A percentile compares a stretch with the other conserved stretches of the same genome.
Evolutionary conservation across 805 yeast species (phyloP).

Genomic region (Brettanomyces bruxellensis): DNA sequence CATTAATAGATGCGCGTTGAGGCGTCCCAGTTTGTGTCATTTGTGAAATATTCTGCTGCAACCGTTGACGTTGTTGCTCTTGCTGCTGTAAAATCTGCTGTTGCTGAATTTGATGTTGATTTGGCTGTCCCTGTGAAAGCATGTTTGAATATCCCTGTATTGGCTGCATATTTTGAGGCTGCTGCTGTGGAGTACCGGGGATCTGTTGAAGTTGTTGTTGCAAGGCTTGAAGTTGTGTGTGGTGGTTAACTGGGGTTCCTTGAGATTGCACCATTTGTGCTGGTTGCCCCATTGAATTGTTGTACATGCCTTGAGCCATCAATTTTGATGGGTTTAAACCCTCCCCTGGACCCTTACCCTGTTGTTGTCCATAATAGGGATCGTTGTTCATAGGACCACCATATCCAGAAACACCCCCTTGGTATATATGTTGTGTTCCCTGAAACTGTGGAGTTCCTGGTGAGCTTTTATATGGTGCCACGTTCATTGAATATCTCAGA

Average conservation of each 20-base stretch:
- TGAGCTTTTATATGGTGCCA: constrained; percentile 1
- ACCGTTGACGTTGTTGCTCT: constrained; percentile 20
- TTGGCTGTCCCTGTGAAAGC: constrained; percentile 17
- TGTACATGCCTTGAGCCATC: constrained; percentile 32
- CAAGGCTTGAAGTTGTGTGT: constrained; percentile 3
- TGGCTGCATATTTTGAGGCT: constrained; percentile 15
- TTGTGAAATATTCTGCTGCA: constrained; percentile 12
- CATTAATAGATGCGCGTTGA: constrained; percentile 17
- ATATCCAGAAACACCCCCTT: constrained; percentile 1
- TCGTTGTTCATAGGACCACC: constrained; percentile 1
- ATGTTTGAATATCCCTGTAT: constrained; percentile 12
- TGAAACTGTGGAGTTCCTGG: constrained; percentile 10
- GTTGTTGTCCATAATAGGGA: constrained; percentile 1
- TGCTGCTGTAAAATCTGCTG: constrained; percentile 26
- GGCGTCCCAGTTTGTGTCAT: constrained; percentile 18
- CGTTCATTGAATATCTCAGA: not conserved
- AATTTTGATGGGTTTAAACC: constrained; percentile 27
- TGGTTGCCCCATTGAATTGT: constrained; percentile 27
- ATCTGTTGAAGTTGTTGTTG: constrained; percentile 12
- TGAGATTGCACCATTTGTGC: constrained; percentile 10
- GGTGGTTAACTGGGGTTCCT: constrained; percentile 14
- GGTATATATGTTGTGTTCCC: constrained; percentile 2
- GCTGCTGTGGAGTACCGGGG: constrained; percentile 12
- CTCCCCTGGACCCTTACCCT: constrained; percentile 1
- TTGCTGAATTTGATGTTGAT: constrained; percentile 22